Percentiles rank a stretch among this genome's conserved stretches.
Evolutionary conservation across 2,329 filamentous ascomycete species (phyloP).

Genomic region (Salinomyces thailandicus): DNA sequence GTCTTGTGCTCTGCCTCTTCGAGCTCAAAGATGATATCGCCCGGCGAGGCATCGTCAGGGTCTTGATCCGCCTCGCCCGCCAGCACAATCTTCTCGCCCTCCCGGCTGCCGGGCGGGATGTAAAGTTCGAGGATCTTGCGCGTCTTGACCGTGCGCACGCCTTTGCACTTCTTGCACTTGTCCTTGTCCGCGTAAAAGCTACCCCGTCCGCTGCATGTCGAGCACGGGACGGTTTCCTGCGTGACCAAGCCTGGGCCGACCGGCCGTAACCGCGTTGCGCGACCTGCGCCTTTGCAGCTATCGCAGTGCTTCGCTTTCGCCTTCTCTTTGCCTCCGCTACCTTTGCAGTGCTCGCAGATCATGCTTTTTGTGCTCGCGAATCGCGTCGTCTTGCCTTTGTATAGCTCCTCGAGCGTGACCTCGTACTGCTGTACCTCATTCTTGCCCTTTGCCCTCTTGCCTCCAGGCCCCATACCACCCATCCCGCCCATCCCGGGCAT

Average conservation of each 20-base stretch:
- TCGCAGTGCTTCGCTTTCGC: constrained; percentile 75
- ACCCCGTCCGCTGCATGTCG: constrained; percentile 75
- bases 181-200: constrained; percentile 91
- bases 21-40: constrained; percentile 85
- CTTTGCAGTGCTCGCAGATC: constrained; percentile 77
- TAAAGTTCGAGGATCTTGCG: constrained; percentile 95
- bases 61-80: constrained; percentile 90
- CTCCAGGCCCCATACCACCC: constrained; percentile 27
- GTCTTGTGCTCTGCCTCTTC: constrained; percentile 69
- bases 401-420: constrained; percentile 85
- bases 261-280: constrained; percentile 66
- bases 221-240: constrained; percentile 67
- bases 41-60: constrained; percentile 78
- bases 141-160: constrained; percentile 72
- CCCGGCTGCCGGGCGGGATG: constrained; percentile 68
- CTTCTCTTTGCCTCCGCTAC: constrained; percentile 82
- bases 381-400: constrained; percentile 97
- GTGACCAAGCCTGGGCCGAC: constrained; percentile 81
- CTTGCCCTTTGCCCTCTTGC: constrained; percentile 47
- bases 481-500: constrained; percentile 41
- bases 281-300: constrained; percentile 68
- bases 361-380: constrained; percentile 93
- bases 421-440: constrained; percentile 87
- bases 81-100: constrained; percentile 81
- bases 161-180: constrained; percentile 98